phyloP scores from a whole-genome alignment of 2,329 filamentous ascomycete species.

The Fusarium sp. region DNA sequence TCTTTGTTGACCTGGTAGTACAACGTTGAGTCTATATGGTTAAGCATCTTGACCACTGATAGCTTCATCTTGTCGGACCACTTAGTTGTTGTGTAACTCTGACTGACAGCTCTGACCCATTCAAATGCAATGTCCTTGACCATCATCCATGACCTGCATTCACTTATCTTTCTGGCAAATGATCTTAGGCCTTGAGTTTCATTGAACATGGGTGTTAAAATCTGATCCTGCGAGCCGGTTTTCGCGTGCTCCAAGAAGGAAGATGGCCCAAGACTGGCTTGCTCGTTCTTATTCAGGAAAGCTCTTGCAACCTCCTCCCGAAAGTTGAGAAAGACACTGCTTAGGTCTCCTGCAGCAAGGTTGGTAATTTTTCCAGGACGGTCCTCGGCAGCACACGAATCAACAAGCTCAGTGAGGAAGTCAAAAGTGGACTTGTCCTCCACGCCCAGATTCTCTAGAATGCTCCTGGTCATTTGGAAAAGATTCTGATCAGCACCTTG shows the following conservation, averaged over 20 bases:
- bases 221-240: slow-evolving; percentile 60
- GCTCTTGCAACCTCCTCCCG: slow-evolving; percentile 63
- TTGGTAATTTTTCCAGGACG: slow-evolving; percentile 59
- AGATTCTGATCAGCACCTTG: slow-evolving; percentile 66
- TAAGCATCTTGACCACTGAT: slow-evolving; percentile 65
- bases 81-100: slow-evolving; percentile 61
- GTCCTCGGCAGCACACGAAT: slow-evolving; percentile 61
- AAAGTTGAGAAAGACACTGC: slow-evolving; percentile 58
- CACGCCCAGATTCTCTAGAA: slow-evolving; percentile 64
- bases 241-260: slow-evolving; percentile 73
- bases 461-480: slow-evolving; percentile 64
- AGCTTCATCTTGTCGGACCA: slow-evolving; percentile 68
- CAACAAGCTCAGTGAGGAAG: slow-evolving; percentile 60
- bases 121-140: slow-evolving; percentile 67
- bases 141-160: slow-evolving; percentile 57
- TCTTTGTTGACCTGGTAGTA: slow-evolving; percentile 58
- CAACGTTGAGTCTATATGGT: slow-evolving; percentile 61
- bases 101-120: slow-evolving; percentile 62
- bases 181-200: slow-evolving; percentile 60
- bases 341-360: slow-evolving; percentile 59
- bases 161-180: slow-evolving; percentile 61
- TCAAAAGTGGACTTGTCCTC: slow-evolving; percentile 58
- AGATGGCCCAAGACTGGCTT: slow-evolving; percentile 62
- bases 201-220: slow-evolving; percentile 59
- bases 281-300: slow-evolving; percentile 62